Conservation (phyloP, 2,329 filamentous ascomycete genomes). For the Falciphora oryzae region DNA sequence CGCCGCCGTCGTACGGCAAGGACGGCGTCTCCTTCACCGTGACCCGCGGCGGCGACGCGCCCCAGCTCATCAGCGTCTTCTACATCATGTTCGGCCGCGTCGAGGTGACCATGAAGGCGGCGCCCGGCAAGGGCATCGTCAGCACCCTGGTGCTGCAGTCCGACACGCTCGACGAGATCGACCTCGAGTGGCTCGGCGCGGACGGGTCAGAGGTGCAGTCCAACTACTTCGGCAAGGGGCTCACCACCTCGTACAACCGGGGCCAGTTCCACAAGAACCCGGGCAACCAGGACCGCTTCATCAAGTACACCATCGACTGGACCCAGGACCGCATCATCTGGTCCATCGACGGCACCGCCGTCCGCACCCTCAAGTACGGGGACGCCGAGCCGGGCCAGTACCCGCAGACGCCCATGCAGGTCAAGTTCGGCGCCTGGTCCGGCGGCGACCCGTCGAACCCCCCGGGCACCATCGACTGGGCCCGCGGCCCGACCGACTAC, state of each 20-base stretch:
- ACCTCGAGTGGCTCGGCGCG: constrained; percentile 91
- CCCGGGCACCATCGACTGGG: constrained; percentile 82
- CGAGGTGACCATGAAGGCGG: constrained; percentile 77
- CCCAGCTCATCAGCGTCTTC: constrained; percentile 82
- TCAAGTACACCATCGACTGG: constrained; percentile 92
- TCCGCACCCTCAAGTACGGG: constrained; percentile 66
- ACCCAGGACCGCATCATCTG: constrained; percentile 78
- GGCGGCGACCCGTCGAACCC: constrained; percentile 80
- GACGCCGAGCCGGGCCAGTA: constrained; percentile 72
- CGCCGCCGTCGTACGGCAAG: constrained; percentile 60
- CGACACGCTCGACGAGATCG: constrained; percentile 90
- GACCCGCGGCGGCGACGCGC: constrained; percentile 69
- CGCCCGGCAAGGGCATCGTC: constrained; percentile 85
- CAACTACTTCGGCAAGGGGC: constrained; percentile 95
- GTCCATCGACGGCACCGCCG: constrained; percentile 71
- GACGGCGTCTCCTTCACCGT: constrained; percentile 82
- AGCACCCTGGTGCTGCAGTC: constrained; percentile 89
- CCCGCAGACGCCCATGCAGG: constrained; percentile 90
- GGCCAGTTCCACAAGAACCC: constrained; percentile 69
- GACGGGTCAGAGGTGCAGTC: constrained; percentile 75
- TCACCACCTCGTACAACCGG: constrained; percentile 79
- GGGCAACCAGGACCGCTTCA: constrained; percentile 68
- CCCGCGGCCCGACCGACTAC: constrained; percentile 81
- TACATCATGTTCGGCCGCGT: constrained; percentile 99
- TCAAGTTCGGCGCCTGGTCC: constrained; percentile 89